Conservation (phyloP, 225 moss, liverwort and hornwort species). For the Bryoerythrophyllum caledonicum region DNA sequence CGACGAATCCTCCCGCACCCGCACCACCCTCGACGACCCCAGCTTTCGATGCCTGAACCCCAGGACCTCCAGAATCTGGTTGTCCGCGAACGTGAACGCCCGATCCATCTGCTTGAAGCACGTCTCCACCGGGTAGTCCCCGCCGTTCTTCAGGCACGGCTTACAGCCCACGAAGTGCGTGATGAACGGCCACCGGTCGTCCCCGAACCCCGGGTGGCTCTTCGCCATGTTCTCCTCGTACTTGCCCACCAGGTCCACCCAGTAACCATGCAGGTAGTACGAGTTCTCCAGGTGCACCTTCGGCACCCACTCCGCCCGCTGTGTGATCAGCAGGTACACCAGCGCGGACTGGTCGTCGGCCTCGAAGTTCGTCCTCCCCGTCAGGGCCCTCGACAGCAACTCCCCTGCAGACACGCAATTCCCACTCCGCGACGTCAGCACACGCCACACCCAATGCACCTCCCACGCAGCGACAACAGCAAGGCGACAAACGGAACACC, state of each 20-base stretch:
- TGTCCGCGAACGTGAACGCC: conserved; percentile 56
- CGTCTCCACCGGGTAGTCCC: conserved; percentile 44
- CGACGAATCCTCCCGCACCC: conserved; percentile 34
- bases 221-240: conserved; percentile 51
- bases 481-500: no score
- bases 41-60: conserved; percentile 55
- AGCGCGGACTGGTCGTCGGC: conserved; percentile 62
- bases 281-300: conserved; percentile 57
- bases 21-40: conserved; percentile 39
- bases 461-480: no score
- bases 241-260: conserved; percentile 54
- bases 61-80: conserved; percentile 50
- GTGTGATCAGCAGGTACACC: conserved; percentile 44
- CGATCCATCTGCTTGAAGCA: conserved; percentile 62
- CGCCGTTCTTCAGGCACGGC: conserved; percentile 45
- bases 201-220: conserved; percentile 47
- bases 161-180: conserved; percentile 67
- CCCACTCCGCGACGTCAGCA: not conserved
- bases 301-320: conserved; percentile 42
- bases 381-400: conserved; percentile 36
- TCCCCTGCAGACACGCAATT: conserved; percentile 32
- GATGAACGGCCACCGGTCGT: conserved; percentile 59
- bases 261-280: conserved; percentile 54
- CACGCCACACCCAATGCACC: not conserved
- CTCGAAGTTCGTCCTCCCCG: conserved; percentile 46